Base-by-base conservation (phyloP, 1,284 basidiomycete genomes). In the Clitocybe nebularis region DNA sequence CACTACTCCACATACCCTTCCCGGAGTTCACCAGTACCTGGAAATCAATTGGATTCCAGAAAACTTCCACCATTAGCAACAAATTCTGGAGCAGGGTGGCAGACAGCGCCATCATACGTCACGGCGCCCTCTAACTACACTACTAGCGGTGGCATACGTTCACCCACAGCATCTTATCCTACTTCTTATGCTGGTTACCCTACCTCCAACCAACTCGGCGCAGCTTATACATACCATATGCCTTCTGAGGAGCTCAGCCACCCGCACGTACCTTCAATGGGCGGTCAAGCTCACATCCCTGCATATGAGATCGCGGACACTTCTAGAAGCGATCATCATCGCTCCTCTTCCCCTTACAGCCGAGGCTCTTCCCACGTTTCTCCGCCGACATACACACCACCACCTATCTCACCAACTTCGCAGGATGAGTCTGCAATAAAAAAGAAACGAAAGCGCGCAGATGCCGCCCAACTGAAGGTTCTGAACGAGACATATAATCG, bases 391-490 rank as follows among this genome's bases (percentile, higher is more conserved):
- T 56, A 50, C 17, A 48, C 51, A 5, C 53, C 54, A 10, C 60
- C 64, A 5, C 61, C 66, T 37, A 45, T 65, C 34, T 60, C 63
- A 19, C 62, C 66, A 45, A 48, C 62, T 53, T 55, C 66, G 51
- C 53, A 69, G 13, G 71, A 77, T 34, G 84, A 84, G 55, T 76
- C 84, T 13, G 67, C 72, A 19, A 78, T 87, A 53, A 90, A 90
- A 72, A 89, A 89, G 69, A 90, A 90, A 66, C 77, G 87, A 59
- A 87, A 88, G 68, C 78, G 87, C 42, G 88, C 87, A 3, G 85
- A 89, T 54, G 81, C 84, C 6, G 72, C 74, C 28, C 87, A 90
- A 54, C 69, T 90, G 44, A 83, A 84, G 58, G 78, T 86, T 29
- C 68, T 90, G 56, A 89, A 89, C 56, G 84, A 86, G 56, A 81